Conservation (phyloP, 1,284 basidiomycete species). For the Tylopilus sp. region DNA sequence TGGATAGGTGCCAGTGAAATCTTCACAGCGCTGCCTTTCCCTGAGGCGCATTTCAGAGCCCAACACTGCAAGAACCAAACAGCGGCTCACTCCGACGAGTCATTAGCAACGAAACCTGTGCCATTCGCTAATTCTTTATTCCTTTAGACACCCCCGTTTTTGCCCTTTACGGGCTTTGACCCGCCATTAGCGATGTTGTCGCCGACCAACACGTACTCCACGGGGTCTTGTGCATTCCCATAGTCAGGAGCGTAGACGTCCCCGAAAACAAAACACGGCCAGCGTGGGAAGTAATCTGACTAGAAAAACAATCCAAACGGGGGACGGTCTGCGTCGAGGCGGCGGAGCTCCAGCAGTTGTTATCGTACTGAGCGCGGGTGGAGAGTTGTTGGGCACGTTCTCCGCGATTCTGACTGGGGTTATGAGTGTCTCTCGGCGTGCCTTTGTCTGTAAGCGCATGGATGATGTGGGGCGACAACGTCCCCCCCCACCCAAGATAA, state of each 20-base stretch:
- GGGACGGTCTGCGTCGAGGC: conserved; percentile 42
- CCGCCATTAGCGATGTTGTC: conserved; percentile 37
- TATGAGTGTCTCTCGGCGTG: too few species aligned
- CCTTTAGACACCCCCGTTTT: too few species aligned
- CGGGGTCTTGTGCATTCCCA: conserved; percentile 30
- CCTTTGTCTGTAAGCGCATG: too few species aligned
- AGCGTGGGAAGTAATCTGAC: conserved; percentile 13
- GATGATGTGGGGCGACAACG: too few species aligned
- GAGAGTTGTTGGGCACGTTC: too few species aligned
- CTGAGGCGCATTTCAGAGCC: neutral
- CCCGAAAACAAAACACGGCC: conserved; percentile 4
- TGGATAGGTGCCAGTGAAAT: too few species aligned
- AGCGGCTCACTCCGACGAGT: conserved; percentile 49
- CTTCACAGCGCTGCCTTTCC: too few species aligned
- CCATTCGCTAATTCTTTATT: conserved; percentile 30
- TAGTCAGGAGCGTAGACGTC: conserved; percentile 44
- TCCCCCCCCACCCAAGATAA: too few species aligned
- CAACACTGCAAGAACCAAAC: conserved; percentile 19
- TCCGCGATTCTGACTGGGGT: too few species aligned
- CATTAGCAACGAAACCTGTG: conserved; percentile 32
- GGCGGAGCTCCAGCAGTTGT: too few species aligned
- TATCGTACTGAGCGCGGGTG: too few species aligned
- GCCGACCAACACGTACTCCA: conserved; percentile 59
- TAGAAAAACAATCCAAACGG: conserved; percentile 36
- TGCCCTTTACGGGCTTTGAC: conserved; percentile 41